Percentiles rank a stretch among this genome's conserved stretches.
phyloP scores from a whole-genome alignment of 495 filamentous ascomycete species.

The Annulohypoxylon stygium region DNA sequence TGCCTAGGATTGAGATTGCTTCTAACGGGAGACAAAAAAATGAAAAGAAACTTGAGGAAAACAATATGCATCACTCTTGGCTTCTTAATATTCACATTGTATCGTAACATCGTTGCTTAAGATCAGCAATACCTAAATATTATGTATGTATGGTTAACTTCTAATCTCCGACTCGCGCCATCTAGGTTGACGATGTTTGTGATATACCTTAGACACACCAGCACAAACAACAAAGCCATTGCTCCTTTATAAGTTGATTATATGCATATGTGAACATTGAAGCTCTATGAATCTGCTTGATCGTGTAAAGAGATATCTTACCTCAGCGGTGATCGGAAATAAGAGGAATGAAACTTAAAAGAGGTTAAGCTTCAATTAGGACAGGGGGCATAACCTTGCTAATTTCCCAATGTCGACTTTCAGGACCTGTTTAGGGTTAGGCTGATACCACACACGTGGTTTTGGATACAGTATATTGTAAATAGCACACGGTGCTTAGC shows the following conservation, averaged over 20 bases:
- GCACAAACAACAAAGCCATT: too few relatives aligned
- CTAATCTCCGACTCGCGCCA: too few relatives aligned
- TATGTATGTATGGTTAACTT: too few relatives aligned
- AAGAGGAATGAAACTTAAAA: background rate
- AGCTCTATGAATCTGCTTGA: background rate
- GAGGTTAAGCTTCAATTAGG: conserved; percentile 27
- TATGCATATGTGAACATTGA: too few relatives aligned
- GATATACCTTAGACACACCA: too few relatives aligned
- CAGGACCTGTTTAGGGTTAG: background rate
- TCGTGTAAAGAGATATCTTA: background rate
- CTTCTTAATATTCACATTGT: background rate
- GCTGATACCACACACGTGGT: conserved; percentile 24
- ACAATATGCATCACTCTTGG: background rate
- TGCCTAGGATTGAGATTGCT: too few relatives aligned
- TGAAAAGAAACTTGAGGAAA: too few relatives aligned
- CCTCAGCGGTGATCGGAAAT: conserved; percentile 8
- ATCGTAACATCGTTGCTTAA: background rate
- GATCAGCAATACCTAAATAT: background rate
- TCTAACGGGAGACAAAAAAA: too few relatives aligned
- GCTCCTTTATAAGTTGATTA: too few relatives aligned
- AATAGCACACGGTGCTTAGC: background rate
- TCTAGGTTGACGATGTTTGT: too few relatives aligned
- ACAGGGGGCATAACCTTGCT: conserved; percentile 10
- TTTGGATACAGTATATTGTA: background rate
- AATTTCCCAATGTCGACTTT: background rate